Conservation (phyloP, 441 rosid genomes). For the Gossypium armourianum region DNA sequence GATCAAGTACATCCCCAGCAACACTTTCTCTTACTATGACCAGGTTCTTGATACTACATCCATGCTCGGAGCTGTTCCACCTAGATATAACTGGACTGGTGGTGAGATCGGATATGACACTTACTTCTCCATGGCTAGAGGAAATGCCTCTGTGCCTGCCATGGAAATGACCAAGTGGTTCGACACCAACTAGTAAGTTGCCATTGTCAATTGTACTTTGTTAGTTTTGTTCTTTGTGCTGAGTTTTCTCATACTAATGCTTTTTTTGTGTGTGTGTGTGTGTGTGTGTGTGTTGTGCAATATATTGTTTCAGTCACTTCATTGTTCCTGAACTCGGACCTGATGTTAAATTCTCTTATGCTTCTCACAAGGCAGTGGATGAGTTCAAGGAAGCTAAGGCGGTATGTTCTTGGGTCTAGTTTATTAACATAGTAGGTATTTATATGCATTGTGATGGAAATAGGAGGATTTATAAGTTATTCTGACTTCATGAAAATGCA, state of each 20-base stretch:
- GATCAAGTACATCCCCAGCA: slow-evolving; percentile 89
- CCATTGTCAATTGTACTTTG: background rate
- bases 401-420: slow-evolving; percentile 29
- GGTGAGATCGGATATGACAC: slow-evolving; percentile 75
- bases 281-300: background rate
- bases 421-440: background rate
- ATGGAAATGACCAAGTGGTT: slow-evolving; percentile 99
- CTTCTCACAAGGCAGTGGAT: slow-evolving; percentile 85
- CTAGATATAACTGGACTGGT: slow-evolving; percentile 61
- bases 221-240: background rate
- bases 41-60: slow-evolving; percentile 86
- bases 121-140: slow-evolving; percentile 96
- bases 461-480: background rate
- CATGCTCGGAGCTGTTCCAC: slow-evolving; percentile 90
- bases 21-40: slow-evolving; percentile 81
- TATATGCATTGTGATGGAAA: background rate
- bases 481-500: background rate
- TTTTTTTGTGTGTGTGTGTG: too few species aligned
- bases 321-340: slow-evolving; percentile 96
- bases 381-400: slow-evolving; percentile 95
- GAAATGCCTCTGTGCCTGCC: slow-evolving; percentile 85
- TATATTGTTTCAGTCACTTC: slow-evolving; percentile 52
- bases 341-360: slow-evolving; percentile 69
- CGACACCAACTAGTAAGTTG: slow-evolving; percentile 96
- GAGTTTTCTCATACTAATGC: background rate